phyloP scores from a whole-genome alignment of 2,329 filamentous ascomycete species.

The Clathrospora elynae region DNA sequence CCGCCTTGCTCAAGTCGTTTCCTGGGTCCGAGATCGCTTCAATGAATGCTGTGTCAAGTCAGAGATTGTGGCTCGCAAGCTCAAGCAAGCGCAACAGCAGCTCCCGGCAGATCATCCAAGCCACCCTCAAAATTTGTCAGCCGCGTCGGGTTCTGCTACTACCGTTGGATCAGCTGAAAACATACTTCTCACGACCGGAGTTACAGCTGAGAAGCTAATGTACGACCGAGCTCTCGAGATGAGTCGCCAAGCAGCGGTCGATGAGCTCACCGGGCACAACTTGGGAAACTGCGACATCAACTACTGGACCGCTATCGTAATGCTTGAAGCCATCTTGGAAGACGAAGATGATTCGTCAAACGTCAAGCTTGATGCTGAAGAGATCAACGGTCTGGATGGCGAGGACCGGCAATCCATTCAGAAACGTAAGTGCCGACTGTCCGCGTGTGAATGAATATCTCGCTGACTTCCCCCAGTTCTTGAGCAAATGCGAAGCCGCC shows the following conservation, averaged over 20 bases:
- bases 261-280: constrained; percentile 92
- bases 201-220: constrained; percentile 96
- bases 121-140: constrained; percentile 78
- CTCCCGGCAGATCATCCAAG: constrained; percentile 84
- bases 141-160: constrained; percentile 62
- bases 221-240: constrained; percentile 97
- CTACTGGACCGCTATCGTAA: constrained; percentile 89
- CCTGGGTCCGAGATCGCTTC: constrained; percentile 92
- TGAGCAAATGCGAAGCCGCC: constrained; percentile 52
- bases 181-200: constrained; percentile 81
- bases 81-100: constrained; percentile 82
- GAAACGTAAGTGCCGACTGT: constrained; percentile 63
- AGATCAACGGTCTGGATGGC: constrained; percentile 62
- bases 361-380: constrained; percentile 54
- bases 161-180: constrained; percentile 72
- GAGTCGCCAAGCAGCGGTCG: constrained; percentile 91
- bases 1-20: constrained; percentile 89
- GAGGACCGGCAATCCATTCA: constrained; percentile 76
- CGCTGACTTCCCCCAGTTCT: constrained; percentile 50
- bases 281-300: constrained; percentile 86
- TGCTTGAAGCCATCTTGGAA: constrained; percentile 94
- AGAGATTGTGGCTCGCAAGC: constrained; percentile 86
- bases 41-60: constrained; percentile 98
- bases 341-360: constrained; percentile 67
- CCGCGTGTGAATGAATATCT: not conserved